Percentiles rank a stretch among this genome's conserved stretches.
Conservation (phyloP, 176 grass and related monocot genomes). For the Zoysia japonica region DNA sequence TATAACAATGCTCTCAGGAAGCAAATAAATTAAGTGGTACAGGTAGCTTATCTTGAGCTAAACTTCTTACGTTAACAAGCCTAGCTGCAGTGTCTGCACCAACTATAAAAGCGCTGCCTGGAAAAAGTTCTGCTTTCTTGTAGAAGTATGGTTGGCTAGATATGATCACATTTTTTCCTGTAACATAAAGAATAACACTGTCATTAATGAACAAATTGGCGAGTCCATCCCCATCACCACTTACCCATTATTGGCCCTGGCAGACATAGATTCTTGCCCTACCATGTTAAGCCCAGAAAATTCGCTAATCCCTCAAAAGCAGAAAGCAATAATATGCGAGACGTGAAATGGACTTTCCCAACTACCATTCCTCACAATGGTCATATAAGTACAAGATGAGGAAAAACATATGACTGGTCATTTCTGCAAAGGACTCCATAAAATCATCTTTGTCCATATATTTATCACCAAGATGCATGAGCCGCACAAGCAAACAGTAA, state of each 20-base stretch:
- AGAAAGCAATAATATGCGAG: neutral
- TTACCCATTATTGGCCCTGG: neutral
- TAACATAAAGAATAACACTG: conserved; percentile 43
- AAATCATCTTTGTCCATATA: neutral
- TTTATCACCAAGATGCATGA: conserved; percentile 15
- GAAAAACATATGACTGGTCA: conserved; percentile 23
- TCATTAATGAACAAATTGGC: conserved; percentile 29
- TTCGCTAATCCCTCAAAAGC: neutral
- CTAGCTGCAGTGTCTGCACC: conserved; percentile 85
- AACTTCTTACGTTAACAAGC: conserved; percentile 85
- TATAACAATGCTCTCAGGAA: neutral
- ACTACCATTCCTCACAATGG: conserved; percentile 8
- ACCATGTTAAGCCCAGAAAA: neutral
- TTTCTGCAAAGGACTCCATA: conserved; percentile 1
- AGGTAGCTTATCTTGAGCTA: neutral
- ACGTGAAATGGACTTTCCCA: conserved; percentile 15
- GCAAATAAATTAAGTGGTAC: neutral
- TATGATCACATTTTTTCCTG: conserved; percentile 90
- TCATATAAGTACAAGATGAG: conserved; percentile 7
- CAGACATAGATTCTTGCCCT: conserved; percentile 13
- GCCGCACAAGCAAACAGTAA: conserved; percentile 8
- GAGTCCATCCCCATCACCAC: neutral
- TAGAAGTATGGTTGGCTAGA: conserved; percentile 96
- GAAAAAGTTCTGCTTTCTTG: conserved; percentile 91
- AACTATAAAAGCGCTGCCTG: conserved; percentile 90